These are phyloP conservation scores for Pichia gijzeniarum DNA, from an alignment of 805 yeast genomes.

Conservation along the genomic window DNA sequence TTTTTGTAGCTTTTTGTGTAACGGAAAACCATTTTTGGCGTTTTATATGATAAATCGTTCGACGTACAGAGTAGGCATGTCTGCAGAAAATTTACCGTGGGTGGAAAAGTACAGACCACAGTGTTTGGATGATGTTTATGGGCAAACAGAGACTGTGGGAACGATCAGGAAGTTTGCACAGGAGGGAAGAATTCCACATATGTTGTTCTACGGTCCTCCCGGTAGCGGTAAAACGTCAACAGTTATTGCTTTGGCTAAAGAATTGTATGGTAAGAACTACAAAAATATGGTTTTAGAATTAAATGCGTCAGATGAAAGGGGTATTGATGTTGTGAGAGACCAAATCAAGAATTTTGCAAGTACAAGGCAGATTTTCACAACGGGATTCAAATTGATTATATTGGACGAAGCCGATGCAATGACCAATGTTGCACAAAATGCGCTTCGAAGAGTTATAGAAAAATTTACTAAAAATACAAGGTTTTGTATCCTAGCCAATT, in stretches of 20 bases:
- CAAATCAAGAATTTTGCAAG: slow-evolving; percentile 95
- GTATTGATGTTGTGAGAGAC: slow-evolving; percentile 95
- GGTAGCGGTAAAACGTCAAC: slow-evolving; percentile 93
- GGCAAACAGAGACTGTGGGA: slow-evolving; percentile 79
- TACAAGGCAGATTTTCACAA: slow-evolving; percentile 85
- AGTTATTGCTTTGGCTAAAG: slow-evolving; percentile 78
- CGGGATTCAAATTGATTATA: slow-evolving; percentile 84
- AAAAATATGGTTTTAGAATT: slow-evolving; percentile 88
- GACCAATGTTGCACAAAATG: slow-evolving; percentile 83
- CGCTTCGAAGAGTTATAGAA: slow-evolving; percentile 78
- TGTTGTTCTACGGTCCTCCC: slow-evolving; percentile 92
- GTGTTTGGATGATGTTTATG: slow-evolving; percentile 79
- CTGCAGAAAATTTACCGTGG: slow-evolving; percentile 64
- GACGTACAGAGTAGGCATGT: too few species aligned
- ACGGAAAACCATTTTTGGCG: too few species aligned
- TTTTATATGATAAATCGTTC: too few species aligned
- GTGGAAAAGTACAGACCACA: slow-evolving; percentile 94
- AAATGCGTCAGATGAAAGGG: slow-evolving; percentile 96
- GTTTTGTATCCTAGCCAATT: slow-evolving; percentile 91
- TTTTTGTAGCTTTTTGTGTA: too few species aligned
- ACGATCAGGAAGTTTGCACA: slow-evolving; percentile 82
- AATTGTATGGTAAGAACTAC: slow-evolving; percentile 75
- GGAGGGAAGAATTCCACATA: slow-evolving; percentile 81
- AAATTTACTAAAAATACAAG: slow-evolving; percentile 92
- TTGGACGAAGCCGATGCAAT: slow-evolving; percentile 95